Evolutionary conservation across 2,329 filamentous ascomycete genomes (phyloP), one percentile per base, ranked within the genome.

Genomic region (Endocalyx cinctus): DNA sequence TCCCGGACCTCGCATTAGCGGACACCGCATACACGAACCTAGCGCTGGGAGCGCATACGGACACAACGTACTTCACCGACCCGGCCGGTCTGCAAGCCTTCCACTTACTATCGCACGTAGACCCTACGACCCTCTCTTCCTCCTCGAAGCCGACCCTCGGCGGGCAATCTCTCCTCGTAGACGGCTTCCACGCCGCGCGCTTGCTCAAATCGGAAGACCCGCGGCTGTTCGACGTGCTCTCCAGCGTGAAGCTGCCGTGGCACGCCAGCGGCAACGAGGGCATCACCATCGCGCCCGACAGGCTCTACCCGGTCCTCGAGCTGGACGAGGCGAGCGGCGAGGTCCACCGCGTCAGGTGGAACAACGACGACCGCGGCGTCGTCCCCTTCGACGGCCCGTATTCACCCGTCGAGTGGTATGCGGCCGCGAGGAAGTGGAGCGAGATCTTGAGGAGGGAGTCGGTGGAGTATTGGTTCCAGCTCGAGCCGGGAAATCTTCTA

Each of bases 31-130:
- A 97, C 64, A 96, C 90, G 2, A 87, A 84, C 49, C 71, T 92
- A 31, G 80, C 81, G 1, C 74, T 98, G 3, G 77, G 79, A 14
- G 82, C 85, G 1, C 92, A 98, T 60, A 97, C 90, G 1, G 92
- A 98, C 62, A 97, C 79, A 6, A 95, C 90, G 1, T 97, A 98
- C 61, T 97, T 97, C 63, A 88, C 79, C 15, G 90, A 97, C 43
- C 90, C 92, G 0, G 82, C 86, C 3, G 87, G 90, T 8, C 72
- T 98, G 20, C 92, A 98, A 58, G 80, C 92, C 17, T 94, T 98
- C 60, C 92, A 98, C 55, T 69, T 96, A 29, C 74, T 97, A 17
- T 92, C 86, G 0, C 87, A 94, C 57, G 60, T 46, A 38, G 66
- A 50, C 11, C 14, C 46, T 5, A 53, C 33, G 16, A 26, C 37